These are phyloP conservation scores for Fusarium brevicatenulatum DNA, from an alignment of 2,329 filamentous ascomycete species.

Conservation along the genomic window DNA sequence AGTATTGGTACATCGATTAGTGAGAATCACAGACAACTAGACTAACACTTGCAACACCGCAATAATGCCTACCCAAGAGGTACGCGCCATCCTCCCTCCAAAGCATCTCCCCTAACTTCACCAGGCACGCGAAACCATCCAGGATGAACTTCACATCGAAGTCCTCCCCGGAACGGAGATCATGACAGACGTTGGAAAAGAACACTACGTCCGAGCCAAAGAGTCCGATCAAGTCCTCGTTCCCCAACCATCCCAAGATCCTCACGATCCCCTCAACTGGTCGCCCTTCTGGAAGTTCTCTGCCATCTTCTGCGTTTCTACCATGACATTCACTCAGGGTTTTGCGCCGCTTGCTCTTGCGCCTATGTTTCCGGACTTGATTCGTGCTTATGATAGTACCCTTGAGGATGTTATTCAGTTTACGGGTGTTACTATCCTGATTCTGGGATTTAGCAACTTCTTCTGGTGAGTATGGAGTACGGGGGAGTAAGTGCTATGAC, in stretches of 20 bases:
- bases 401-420: slow-evolving; percentile 4
- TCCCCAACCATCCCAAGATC: slow-evolving; percentile 17
- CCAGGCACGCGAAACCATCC: slow-evolving; percentile 3
- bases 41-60: neutral
- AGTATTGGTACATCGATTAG: neutral
- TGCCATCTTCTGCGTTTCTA: neutral
- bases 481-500: rapidly evolving
- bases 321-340: slow-evolving; percentile 5
- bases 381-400: neutral
- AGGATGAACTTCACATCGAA: slow-evolving; percentile 33
- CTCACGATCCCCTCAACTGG: slow-evolving; percentile 13
- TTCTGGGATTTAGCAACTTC: neutral
- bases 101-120: neutral
- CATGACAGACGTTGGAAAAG: slow-evolving; percentile 32
- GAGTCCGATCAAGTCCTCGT: slow-evolving; percentile 27
- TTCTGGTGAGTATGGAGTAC: neutral
- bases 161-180: slow-evolving; percentile 31
- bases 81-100: neutral
- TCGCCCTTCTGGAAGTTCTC: slow-evolving; percentile 2
- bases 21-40: rapidly evolving
- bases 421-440: neutral
- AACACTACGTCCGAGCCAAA: slow-evolving; percentile 28
- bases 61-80: slow-evolving; percentile 1
- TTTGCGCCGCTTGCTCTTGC: slow-evolving; percentile 9
- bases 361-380: slow-evolving; percentile 1